phyloP scores from a whole-genome alignment of 768 basidiomycete genomes.

The Boletus vinaceobasis region DNA sequence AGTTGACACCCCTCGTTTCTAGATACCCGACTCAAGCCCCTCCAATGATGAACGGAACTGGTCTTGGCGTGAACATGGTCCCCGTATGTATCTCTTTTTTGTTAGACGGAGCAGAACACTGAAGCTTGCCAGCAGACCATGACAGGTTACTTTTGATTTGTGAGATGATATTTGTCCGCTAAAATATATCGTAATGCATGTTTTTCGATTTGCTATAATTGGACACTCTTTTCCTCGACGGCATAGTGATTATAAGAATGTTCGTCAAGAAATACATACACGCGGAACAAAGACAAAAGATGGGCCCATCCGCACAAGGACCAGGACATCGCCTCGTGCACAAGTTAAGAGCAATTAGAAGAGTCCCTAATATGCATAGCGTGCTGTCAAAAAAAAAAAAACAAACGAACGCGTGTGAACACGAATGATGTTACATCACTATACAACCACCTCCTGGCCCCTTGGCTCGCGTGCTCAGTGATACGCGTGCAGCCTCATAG shows the following conservation, averaged over 20 bases:
- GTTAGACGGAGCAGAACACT: neutral
- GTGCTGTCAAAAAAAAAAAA: neutral
- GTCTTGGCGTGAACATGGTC: slow-evolving; percentile 47
- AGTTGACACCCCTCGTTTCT: slow-evolving; percentile 4
- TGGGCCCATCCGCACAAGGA: neutral
- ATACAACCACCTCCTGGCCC: slow-evolving; percentile 56
- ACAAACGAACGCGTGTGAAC: neutral
- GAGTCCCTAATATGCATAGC: slow-evolving; percentile 17
- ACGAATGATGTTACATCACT: slow-evolving; percentile 46
- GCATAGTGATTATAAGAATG: neutral
- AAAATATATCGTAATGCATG: slow-evolving; percentile 28
- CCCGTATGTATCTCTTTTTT: slow-evolving; percentile 44
- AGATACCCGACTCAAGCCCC: slow-evolving; percentile 67
- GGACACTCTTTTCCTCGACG: slow-evolving; percentile 5
- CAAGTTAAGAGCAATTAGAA: slow-evolving; percentile 19
- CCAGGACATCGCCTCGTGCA: neutral
- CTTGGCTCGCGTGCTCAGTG: slow-evolving; percentile 70
- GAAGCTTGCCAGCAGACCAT: slow-evolving; percentile 40
- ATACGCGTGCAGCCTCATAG: slow-evolving; percentile 85
- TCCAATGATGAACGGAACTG: slow-evolving; percentile 52
- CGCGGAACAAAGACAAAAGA: neutral
- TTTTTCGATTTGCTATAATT: slow-evolving; percentile 28
- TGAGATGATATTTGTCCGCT: slow-evolving; percentile 1
- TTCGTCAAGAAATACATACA: slow-evolving; percentile 14
- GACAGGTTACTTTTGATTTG: slow-evolving; percentile 55